Percentiles rank a stretch among this genome's conserved stretches.
Conservation (phyloP, 1,139 yeast species). For the Debaryomyces psychrophilus region DNA sequence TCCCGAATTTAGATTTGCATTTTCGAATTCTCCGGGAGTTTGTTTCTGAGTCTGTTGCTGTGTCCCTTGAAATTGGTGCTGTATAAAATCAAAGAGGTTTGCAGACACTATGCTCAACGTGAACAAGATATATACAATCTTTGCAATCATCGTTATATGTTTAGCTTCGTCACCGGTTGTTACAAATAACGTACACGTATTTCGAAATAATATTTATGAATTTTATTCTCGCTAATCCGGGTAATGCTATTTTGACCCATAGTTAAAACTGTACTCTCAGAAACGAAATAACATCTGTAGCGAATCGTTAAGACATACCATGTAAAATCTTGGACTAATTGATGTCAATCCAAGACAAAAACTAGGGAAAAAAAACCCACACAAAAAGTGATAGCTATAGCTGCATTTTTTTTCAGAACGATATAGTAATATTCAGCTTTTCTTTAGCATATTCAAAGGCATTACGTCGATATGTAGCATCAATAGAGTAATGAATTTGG, state of each 20-base stretch:
- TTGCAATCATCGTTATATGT: neutral
- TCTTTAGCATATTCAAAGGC: no score
- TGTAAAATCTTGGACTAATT: no score
- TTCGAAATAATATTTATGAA: neutral
- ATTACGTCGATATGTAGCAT: no score
- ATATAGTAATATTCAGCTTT: no score
- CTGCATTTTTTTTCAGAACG: no score
- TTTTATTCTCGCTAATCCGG: neutral
- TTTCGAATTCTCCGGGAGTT: constrained; percentile 34
- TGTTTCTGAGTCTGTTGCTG: constrained; percentile 25
- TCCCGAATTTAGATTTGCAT: constrained; percentile 35
- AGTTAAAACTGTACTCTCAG: no score
- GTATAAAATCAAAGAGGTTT: constrained; percentile 39
- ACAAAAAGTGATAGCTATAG: no score
- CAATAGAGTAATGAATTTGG: no score
- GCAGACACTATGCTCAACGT: constrained; percentile 21
- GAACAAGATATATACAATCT: neutral
- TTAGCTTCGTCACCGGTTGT: neutral
- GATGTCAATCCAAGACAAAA: no score
- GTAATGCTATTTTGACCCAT: neutral
- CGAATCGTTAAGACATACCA: no score
- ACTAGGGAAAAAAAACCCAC: no score
- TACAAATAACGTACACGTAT: constrained; percentile 1
- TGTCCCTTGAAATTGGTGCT: constrained; percentile 29
- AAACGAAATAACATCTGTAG: no score